These are phyloP conservation scores for Talaromyces sp. DNA, from an alignment of 2,329 filamentous ascomycete genomes.

Conservation along the genomic window DNA sequence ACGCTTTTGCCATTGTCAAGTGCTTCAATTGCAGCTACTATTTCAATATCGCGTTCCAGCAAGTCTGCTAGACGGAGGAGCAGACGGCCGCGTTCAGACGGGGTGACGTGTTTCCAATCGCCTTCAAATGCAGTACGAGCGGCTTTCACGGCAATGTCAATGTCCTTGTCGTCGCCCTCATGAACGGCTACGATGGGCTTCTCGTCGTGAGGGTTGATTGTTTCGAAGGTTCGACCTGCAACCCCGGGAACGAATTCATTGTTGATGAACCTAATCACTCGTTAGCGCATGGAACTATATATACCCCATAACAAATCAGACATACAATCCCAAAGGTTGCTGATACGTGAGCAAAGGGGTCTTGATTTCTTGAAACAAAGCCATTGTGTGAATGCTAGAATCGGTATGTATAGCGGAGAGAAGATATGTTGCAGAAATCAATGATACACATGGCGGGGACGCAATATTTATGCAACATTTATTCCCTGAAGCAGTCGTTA, in stretches of 20 bases:
- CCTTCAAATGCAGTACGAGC: conserved; percentile 83
- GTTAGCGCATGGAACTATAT: not conserved
- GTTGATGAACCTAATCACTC: conserved; percentile 55
- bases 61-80: conserved; percentile 76
- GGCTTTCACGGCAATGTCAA: conserved; percentile 73
- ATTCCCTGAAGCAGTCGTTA: not conserved
- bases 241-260: conserved; percentile 81
- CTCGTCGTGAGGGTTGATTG: conserved; percentile 83
- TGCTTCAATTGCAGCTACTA: conserved; percentile 77
- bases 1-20: conserved; percentile 55
- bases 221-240: conserved; percentile 87
- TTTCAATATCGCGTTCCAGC: conserved; percentile 71
- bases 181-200: conserved; percentile 77
- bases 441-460: not conserved
- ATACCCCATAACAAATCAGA: not conserved
- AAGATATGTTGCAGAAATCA: not conserved
- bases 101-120: conserved; percentile 64
- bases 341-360: not conserved
- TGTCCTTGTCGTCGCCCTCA: conserved; percentile 79
- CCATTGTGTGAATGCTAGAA: not conserved
- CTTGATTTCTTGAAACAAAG: conserved; percentile 9
- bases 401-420: not conserved
- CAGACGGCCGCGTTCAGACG: conserved; percentile 65
- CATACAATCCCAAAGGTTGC: conserved; percentile 9
- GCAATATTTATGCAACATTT: conserved; percentile 7